These are phyloP conservation scores for Mollisia scopiformis DNA, from an alignment of 2,329 filamentous ascomycete species.

Conservation along the genomic window DNA sequence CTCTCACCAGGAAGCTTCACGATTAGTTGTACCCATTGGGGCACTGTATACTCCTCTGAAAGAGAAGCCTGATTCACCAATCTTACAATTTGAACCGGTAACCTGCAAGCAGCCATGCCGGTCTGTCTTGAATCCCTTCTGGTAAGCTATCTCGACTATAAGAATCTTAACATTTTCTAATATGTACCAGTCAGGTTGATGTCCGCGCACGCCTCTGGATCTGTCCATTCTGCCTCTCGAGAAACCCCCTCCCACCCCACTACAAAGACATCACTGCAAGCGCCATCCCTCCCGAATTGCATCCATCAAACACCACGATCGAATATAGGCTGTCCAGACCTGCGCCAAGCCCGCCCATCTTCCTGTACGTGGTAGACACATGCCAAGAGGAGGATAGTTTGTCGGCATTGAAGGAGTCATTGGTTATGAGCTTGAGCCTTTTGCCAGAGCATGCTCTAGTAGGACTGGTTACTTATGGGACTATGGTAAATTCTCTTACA, in stretches of 20 bases:
- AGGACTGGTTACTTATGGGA: slow-evolving; percentile 85
- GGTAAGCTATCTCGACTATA: too few species aligned
- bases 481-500: slow-evolving; percentile 69
- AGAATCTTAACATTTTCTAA: too few species aligned
- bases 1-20: slow-evolving; percentile 77
- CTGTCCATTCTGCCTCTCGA: slow-evolving; percentile 83
- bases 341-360: slow-evolving; percentile 84
- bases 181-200: slow-evolving; percentile 70
- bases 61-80: slow-evolving; percentile 86
- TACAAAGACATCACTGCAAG: slow-evolving; percentile 90
- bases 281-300: slow-evolving; percentile 81
- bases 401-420: slow-evolving; percentile 80
- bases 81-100: slow-evolving; percentile 94
- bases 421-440: slow-evolving; percentile 83
- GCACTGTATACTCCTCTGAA: slow-evolving; percentile 95
- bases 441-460: slow-evolving; percentile 82
- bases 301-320: slow-evolving; percentile 84
- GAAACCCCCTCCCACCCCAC: slow-evolving; percentile 80
- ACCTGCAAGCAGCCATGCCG: slow-evolving; percentile 96
- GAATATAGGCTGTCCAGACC: slow-evolving; percentile 82
- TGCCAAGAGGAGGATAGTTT: slow-evolving; percentile 89
- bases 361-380: slow-evolving; percentile 85
- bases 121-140: slow-evolving; percentile 95
- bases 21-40: slow-evolving; percentile 93
- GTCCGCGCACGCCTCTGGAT: slow-evolving; percentile 85